Evolutionary conservation across 257 asterid genomes (phyloP), one percentile per base, ranked within the genome.

Genomic region (Catharanthus roseus): DNA sequence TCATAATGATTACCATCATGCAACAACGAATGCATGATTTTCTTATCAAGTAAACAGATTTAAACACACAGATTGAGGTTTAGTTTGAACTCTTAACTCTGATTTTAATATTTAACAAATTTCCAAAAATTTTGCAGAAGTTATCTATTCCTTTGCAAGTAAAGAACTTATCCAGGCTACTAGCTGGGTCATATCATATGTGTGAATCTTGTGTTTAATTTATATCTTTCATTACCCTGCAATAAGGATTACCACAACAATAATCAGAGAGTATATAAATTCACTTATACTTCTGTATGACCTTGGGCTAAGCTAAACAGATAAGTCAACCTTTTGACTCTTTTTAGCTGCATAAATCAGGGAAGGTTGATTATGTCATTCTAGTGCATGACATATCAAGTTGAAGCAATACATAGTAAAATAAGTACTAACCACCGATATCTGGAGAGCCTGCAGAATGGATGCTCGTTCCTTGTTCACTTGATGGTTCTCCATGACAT

Each of bases 381-480:
- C 41, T 62, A 24, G 38, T 54, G 60, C 70, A 72, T 61, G 28
- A 38, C 21, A 55, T 12, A 70, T 53, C 41, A 26, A 63, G 11
- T 21, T 6, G 23, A 18, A 71, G 34, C 3, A 31, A 50, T 9
- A 57, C 67, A 49, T 19, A 29, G 55, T 50, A 67, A 23, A 45
- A 36, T 71, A 81, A 65, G 58, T 73, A 83, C 96, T 75, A 29
- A 93, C 96, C 93, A 93, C 79, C 73, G 97, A 90, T 68, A 93
- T 72, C 83, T 86, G 91, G 78, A 93, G 81, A 73, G 98, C 96
- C 72, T 93, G 93, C 77, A 86, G 75, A 53, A 86, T 78, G 71
- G 82, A 70, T 36, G 77, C 77, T 13, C 90, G 82, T 76, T 85
- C 86, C 78, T 84, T 81, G 79, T 70, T 84, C 64, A 90, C 86